Percentiles rank a stretch among this genome's conserved stretches.
Conservation (phyloP, 2,329 filamentous ascomycete genomes). For the Phaeoacremonium minimum region DNA sequence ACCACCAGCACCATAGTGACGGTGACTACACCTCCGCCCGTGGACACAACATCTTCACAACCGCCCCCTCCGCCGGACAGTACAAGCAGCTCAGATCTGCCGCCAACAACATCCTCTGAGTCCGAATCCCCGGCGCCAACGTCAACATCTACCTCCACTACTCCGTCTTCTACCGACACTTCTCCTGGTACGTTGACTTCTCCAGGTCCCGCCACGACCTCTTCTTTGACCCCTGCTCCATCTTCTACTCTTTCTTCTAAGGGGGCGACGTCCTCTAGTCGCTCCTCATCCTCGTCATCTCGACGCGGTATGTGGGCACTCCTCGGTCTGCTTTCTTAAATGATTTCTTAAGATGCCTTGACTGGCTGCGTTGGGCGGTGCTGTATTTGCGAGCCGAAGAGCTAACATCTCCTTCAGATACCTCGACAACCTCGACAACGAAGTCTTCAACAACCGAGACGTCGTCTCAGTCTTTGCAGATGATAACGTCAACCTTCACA, state of each 20-base stretch:
- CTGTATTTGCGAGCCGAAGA: too few relatives aligned
- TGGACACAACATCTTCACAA: slow-evolving; percentile 16
- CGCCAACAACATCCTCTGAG: slow-evolving; percentile 4
- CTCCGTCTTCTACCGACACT: slow-evolving; percentile 12
- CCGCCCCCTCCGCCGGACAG: slow-evolving; percentile 5
- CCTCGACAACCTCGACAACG: slow-evolving; percentile 17
- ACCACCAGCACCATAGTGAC: slow-evolving; percentile 9
- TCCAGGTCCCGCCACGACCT: slow-evolving; percentile 12
- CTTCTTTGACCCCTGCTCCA: slow-evolving; percentile 15
- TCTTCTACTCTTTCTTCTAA: slow-evolving; percentile 22
- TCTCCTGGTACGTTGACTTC: slow-evolving; percentile 23
- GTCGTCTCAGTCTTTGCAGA: slow-evolving; percentile 23
- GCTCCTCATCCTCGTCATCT: slow-evolving; percentile 18
- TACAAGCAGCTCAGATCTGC: slow-evolving; percentile 6
- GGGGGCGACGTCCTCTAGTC: not conserved
- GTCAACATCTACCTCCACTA: slow-evolving; percentile 11
- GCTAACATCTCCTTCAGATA: slow-evolving; percentile 17
- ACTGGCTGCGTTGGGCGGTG: too few relatives aligned
- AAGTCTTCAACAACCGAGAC: too few relatives aligned
- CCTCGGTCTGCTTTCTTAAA: too few relatives aligned
- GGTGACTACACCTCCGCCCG: slow-evolving; percentile 13
- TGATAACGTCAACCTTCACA: slow-evolving; percentile 33
- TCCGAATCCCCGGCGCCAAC: slow-evolving; percentile 8
- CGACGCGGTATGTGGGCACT: too few relatives aligned
- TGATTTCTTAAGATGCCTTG: too few relatives aligned